These are phyloP conservation scores for Backusella tarrabulga DNA, from an alignment of 192 early-diverging fungal species.

Conservation along the genomic window DNA sequence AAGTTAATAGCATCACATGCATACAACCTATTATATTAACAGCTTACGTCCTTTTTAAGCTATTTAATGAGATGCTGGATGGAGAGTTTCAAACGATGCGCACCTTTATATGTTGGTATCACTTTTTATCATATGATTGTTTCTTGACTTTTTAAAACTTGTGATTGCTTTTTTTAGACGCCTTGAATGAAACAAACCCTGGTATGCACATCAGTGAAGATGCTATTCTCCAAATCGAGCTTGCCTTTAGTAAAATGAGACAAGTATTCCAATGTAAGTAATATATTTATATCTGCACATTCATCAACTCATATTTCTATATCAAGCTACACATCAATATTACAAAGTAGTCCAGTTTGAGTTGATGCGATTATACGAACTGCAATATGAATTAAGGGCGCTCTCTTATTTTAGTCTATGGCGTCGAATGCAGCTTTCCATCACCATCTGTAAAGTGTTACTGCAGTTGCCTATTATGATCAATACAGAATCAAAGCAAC, in stretches of 20 bases:
- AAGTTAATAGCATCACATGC: neutral
- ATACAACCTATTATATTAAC: neutral
- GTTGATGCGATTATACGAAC: constrained; percentile 52
- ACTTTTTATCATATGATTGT: neutral
- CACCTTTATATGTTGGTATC: constrained; percentile 54
- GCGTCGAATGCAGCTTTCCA: constrained; percentile 51
- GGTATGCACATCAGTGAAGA: constrained; percentile 44
- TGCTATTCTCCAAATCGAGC: constrained; percentile 38
- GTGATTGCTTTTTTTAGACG: constrained; percentile 24
- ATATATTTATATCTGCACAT: neutral
- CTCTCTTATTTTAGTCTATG: constrained; percentile 56
- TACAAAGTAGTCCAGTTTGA: constrained; percentile 58
- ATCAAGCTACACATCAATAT: constrained; percentile 57
- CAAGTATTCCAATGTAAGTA: constrained; percentile 38
- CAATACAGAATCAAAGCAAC: constrained; percentile 38
- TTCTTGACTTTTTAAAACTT: neutral
- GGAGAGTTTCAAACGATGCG: constrained; percentile 60
- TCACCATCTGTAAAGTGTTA: constrained; percentile 51
- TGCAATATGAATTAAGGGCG: constrained; percentile 53
- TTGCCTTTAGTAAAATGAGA: constrained; percentile 37
- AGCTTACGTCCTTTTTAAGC: constrained; percentile 16
- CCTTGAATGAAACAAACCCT: constrained; percentile 42
- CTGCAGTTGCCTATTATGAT: constrained; percentile 55
- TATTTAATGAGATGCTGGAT: constrained; percentile 59
- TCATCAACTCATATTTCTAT: neutral